Evolutionary conservation across 2,329 filamentous ascomycete species (phyloP), one percentile per base, ranked within the genome.

Genomic region (Pyricularia grisea): DNA sequence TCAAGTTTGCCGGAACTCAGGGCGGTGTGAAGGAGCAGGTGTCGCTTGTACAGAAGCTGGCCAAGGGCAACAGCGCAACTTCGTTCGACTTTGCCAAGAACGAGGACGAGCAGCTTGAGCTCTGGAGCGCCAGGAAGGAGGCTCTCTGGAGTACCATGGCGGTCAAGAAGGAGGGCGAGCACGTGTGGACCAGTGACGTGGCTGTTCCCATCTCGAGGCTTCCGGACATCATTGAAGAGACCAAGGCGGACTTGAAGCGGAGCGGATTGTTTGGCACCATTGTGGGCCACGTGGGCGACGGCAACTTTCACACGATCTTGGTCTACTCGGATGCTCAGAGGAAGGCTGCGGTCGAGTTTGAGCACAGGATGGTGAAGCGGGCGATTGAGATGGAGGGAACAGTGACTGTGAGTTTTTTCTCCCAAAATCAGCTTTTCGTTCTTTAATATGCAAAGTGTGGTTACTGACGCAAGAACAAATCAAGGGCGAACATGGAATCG

Each of bases 351-450:
- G 90, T 93, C 75, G 84, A 84, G 60, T 81, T 94, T 30, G 90
- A 95, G 30, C 91, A 94, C 76, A 85, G 88, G 70, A 95, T 95
- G 92, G 91, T 94, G 69, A 93, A 94, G 84, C 84, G 91, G 71
- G 92, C 92, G 0, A 88, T 96, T 66, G 91, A 93, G 80, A 86
- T 93, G 81, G 92, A 95, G 78, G 92, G 92, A 10, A 95, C 92
- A 0, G 92, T 93, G 1, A 94, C 92, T 14, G 84, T 86, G 74
- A 74, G 82, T 75, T 27, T 30, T 23, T 20, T 1, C 36, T 5
- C 31, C 64, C 6, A 5, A 36, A 36, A 30, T 7, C 2, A 31
- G 1, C n/a, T 31, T 27, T 33, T 28, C 20, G 30, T 5, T 30
- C n/a, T 17, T 7, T 63, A 3, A 2, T 7, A 17, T 17, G 10